Base-by-base conservation (phyloP, 108 stramenopile species). In the Pseudonitzschia delicatissima region DNA sequence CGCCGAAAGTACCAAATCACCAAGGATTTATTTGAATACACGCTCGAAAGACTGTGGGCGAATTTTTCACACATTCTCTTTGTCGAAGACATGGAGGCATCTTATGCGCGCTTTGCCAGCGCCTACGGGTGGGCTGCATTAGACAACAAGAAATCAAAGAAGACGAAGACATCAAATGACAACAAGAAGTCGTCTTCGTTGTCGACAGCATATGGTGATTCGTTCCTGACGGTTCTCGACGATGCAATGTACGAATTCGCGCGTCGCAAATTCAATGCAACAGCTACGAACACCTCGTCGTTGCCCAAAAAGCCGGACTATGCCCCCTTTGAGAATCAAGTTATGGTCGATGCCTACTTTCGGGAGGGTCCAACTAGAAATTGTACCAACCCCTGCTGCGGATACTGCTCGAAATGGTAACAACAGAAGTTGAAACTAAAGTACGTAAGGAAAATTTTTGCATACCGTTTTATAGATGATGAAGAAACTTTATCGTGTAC, bases 181-280 rank as follows among this genome's bases (percentile, higher is more conserved):
- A 15, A 15, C n/a, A 27, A 40, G 62, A 44, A 3, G 47, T 29
- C 32, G 34, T 9, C 4, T 36, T 12, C 29, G 32, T 45, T 11
- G 60, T 13, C 4, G 28, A 1, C 44, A 5, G 42, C 13, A 15
- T 1, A 44, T 21, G 69, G 76, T 68, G 62, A 72, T 65, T 67
- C 71, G 8, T 42, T 55, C 62, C 72, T 78, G 77, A 68, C 71
- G 2, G 67, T 66, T 0, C 44, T 78, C 44, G 77, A 78, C 31
- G 71, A 78, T 69, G 71, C 71, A 8, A 20, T 78, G 5, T 78
- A 78, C 48, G 77, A 78, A 57, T 71, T 62, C 62, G 69, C 73
- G 0, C 23, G 62, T 62, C 73, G 59, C 40, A 74, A 67, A 31
- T 53, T 62, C 28, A 11, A 55, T 27, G 44, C 3, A 18, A 36